Base-by-base conservation (phyloP, 2,329 filamentous ascomycete species). In the Aspergillus brunneoviolaceus region DNA sequence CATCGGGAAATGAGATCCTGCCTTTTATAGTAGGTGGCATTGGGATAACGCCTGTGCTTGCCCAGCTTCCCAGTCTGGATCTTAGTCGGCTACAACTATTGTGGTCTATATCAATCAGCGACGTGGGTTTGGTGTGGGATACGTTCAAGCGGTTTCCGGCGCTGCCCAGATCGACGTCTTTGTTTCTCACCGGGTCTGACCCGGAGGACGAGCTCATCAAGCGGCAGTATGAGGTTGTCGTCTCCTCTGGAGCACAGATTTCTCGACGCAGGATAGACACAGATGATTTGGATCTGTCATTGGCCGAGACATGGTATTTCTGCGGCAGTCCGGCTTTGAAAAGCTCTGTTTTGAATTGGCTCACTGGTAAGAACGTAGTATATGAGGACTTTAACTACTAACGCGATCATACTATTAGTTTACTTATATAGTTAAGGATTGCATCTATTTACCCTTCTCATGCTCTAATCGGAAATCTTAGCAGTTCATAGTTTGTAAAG, bases 41-140 rank as follows among this genome's bases (percentile, higher is more conserved):
- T 6, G 92, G 92, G 0, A 91, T 96, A 62, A 96, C 92, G 29
- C 92, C 92, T 1, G 67, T 95, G 3, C 78, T 96, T n/a, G 86
- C 87, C 0, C 89, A 91, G 66, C 81, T 87, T n/a, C 78, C 76
- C 0, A 74, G 82, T 5, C 70, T 91, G 1, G 73, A 79, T 60
- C 63, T 77, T 5, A 66, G 72, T 1, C 70, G 72, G 3, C 70
- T 95, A 42, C 76, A 68, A 27, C 70, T 95, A 4, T 78, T 92
- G 1, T 96, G 91, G 92, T 87, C 85, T 1, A 66, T 93, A 4
- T 79, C 82, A 6, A 72, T 74, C 0, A 81, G 79, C 2, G 92
- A 96, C 73, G 58, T 90, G 0, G 79, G 79, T 0, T 73, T 95
- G 1, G 88, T 87, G 0, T 67, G 79, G 1, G 85, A 91, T 63